Evolutionary conservation across 169 alveolate species (phyloP).

Genomic region (Perkinsus marinus): DNA sequence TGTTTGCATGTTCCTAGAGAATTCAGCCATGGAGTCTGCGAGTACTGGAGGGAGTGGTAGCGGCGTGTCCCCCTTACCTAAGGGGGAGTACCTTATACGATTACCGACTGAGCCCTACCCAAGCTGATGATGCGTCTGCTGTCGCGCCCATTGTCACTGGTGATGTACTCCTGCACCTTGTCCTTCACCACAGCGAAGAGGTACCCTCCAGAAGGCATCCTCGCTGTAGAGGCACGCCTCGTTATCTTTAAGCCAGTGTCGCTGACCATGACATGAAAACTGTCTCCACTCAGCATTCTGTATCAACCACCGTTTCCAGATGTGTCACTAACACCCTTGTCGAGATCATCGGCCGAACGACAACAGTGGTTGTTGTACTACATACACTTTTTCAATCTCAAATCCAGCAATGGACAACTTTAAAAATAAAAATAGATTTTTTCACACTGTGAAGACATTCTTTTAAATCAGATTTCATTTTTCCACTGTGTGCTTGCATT

Average conservation of each 20-base stretch:
- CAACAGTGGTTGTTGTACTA: too few species aligned
- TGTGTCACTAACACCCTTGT: too few species aligned
- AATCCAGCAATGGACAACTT: too few species aligned
- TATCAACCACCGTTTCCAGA: too few species aligned
- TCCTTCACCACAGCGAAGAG: neutral
- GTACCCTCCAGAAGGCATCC: neutral
- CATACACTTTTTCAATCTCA: too few species aligned
- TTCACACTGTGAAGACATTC: too few species aligned
- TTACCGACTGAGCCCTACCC: neutral
- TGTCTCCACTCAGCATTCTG: too few species aligned
- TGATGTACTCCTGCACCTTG: neutral
- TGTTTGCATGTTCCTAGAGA: neutral
- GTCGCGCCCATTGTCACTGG: neutral
- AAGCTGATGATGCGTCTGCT: neutral
- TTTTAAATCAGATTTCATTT: too few species aligned
- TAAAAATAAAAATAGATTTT: too few species aligned
- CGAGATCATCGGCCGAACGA: too few species aligned
- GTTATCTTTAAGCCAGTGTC: neutral
- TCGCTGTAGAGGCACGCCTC: neutral
- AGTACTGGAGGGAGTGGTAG: neutral
- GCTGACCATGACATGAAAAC: too few species aligned
- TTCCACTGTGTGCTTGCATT: too few species aligned
- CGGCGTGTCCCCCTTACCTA: neutral
- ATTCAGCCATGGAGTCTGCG: neutral
- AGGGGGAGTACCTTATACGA: neutral